phyloP scores from a whole-genome alignment of 192 early-diverging fungal genomes.

The Paraglomus brasilianum region DNA sequence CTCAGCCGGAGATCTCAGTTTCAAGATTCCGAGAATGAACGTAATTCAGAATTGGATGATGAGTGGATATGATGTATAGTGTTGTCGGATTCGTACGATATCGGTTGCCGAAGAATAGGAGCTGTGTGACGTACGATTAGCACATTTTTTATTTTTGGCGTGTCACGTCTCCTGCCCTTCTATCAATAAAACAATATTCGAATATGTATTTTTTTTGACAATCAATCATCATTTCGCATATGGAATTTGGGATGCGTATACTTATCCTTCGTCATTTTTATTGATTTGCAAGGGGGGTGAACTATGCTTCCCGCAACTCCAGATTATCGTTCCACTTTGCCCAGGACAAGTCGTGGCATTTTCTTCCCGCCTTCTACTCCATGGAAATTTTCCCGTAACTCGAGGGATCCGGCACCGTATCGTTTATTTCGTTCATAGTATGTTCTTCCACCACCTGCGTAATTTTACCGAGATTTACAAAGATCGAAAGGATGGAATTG shows the following conservation, averaged over 20 bases:
- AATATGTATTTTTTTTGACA: too few species aligned
- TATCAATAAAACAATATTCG: too few species aligned
- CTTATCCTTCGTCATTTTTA: too few species aligned
- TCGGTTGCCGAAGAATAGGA: too few species aligned
- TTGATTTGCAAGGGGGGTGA: background rate
- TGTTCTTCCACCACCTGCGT: background rate
- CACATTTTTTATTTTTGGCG: too few species aligned
- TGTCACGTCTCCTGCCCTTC: too few species aligned
- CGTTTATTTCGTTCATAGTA: slow-evolving; percentile 4
- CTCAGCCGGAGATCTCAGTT: slow-evolving; percentile 7
- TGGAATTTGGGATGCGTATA: too few species aligned
- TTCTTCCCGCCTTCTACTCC: background rate
- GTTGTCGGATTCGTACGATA: background rate
- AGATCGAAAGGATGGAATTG: background rate
- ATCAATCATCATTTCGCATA: too few species aligned
- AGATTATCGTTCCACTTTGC: slow-evolving; percentile 2
- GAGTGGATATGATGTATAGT: slow-evolving; percentile 7
- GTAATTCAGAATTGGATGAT: slow-evolving; percentile 23
- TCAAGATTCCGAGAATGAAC: slow-evolving; percentile 11
- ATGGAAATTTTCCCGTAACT: background rate
- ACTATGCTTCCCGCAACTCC: background rate
- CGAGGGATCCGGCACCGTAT: slow-evolving; percentile 4
- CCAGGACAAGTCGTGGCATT: slow-evolving; percentile 11
- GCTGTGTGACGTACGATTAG: too few species aligned
- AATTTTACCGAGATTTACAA: slow-evolving; percentile 8